Evolutionary conservation across 352 stramenopile species (phyloP).

Genomic region (Pythium insidiosum): DNA sequence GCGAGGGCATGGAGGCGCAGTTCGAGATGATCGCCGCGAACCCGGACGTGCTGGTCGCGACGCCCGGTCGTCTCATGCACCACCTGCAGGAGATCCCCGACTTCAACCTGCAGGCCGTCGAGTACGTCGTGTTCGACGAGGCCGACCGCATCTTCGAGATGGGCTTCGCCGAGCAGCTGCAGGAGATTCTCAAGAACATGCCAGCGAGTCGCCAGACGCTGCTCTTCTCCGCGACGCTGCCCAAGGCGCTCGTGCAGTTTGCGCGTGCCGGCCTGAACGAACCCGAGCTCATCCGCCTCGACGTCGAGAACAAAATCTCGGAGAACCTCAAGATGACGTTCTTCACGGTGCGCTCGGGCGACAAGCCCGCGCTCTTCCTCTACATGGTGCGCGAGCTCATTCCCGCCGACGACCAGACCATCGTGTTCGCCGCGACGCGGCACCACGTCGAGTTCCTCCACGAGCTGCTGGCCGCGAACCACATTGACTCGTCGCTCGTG

Average conservation of each 20-base stretch:
- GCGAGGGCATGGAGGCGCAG: slow-evolving; percentile 98
- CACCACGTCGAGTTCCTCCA: slow-evolving; percentile 99
- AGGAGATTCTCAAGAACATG: slow-evolving; percentile 91
- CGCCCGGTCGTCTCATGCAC: slow-evolving; percentile 92
- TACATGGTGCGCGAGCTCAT: slow-evolving; percentile 96
- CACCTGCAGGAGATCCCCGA: slow-evolving; percentile 90
- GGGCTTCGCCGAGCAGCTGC: slow-evolving; percentile 97
- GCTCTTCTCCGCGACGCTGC: slow-evolving; percentile 96
- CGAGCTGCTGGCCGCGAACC: slow-evolving; percentile 79
- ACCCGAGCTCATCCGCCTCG: slow-evolving; percentile 95
- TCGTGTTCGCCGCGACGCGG: slow-evolving; percentile 97
- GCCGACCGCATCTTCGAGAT: slow-evolving; percentile 99
- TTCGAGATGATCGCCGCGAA: slow-evolving; percentile 93
- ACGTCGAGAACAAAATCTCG: slow-evolving; percentile 97
- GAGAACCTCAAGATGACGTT: slow-evolving; percentile 97
- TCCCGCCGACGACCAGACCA: slow-evolving; percentile 88
- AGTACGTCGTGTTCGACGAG: slow-evolving; percentile 97
- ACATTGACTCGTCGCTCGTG: slow-evolving; percentile 83
- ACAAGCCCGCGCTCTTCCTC: slow-evolving; percentile 95
- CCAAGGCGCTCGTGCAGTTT: slow-evolving; percentile 97
- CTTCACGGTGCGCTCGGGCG: slow-evolving; percentile 91
- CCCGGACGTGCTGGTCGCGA: slow-evolving; percentile 93
- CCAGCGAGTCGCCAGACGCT: slow-evolving; percentile 83
- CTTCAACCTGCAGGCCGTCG: slow-evolving; percentile 89
- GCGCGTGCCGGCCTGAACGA: slow-evolving; percentile 96